These are phyloP conservation scores for Teratosphaeria nubilosa DNA, from an alignment of 2,329 filamentous ascomycete genomes.

Conservation along the genomic window DNA sequence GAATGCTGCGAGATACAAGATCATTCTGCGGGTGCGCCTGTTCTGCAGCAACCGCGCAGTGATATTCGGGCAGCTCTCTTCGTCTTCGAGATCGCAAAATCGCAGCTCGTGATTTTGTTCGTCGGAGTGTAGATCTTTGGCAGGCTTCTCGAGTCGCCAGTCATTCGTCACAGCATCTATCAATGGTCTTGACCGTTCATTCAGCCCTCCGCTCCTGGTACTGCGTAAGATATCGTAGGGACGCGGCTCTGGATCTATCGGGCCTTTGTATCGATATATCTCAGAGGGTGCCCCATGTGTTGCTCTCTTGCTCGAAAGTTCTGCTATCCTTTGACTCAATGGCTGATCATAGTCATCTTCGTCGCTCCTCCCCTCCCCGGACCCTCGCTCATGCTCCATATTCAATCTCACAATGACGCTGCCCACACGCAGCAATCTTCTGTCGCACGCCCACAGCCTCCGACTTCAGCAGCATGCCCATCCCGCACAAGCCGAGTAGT, in stretches of 20 bases:
- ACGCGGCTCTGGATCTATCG: not conserved
- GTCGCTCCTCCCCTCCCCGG: not conserved
- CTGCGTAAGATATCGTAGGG: not conserved
- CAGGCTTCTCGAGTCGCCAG: slow-evolving; percentile 3
- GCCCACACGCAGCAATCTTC: not conserved
- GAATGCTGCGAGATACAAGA: slow-evolving; percentile 24
- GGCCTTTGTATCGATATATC: not conserved
- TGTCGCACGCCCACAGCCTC: too few relatives aligned
- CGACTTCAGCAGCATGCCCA: not conserved
- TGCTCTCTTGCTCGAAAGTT: not conserved
- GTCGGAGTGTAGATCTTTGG: not conserved
- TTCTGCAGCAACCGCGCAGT: slow-evolving; percentile 9
- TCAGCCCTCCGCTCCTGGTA: not conserved
- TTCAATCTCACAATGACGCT: not conserved
- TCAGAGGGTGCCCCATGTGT: not conserved
- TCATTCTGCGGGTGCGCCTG: slow-evolving; percentile 19
- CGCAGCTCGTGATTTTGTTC: slow-evolving; percentile 11
- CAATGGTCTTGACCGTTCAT: not conserved
- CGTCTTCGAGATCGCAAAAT: slow-evolving; percentile 26
- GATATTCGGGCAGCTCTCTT: slow-evolving; percentile 18
- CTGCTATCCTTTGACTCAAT: not conserved
- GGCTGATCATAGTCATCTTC: not conserved
- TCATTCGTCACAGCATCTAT: slow-evolving; percentile 8
- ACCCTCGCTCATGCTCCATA: not conserved
- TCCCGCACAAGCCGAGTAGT: not conserved